Evolutionary conservation across 345 rosid species (phyloP), one percentile per base, ranked within the genome.

Genomic region (Citrus inodora): DNA sequence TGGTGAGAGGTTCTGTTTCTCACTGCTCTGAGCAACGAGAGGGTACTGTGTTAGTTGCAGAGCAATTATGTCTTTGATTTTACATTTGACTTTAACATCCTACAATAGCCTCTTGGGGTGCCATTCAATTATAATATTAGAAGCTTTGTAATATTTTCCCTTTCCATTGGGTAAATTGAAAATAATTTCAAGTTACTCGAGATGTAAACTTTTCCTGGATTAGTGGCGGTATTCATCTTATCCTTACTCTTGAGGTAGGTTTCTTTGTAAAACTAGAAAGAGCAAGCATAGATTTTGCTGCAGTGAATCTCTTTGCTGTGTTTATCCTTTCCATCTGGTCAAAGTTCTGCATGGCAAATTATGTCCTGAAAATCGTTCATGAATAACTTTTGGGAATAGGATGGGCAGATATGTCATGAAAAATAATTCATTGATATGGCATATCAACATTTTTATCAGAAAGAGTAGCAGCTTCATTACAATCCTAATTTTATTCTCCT

Each of bases 241-340:
- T 60, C 55, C 16, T 62, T 40, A 0, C 2, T 63, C 10, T 32
- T 19, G 32, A n/a, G 17, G 19, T 9, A 53, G 35, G 11, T 4
- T 73, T 59, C 8, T 73, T 28, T 10, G 69, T 21, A 74, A 74
- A 32, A 19, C 13, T 61, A 53, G 69, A 74, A 62, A 74, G 58
- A 46, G 42, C 21, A 7, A 17, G 38, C 46, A 30, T n/a, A 9
- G 30, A 40, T 3, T 42, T 7, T 42, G 40, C 27, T 25, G 60
- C 33, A 19, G 46, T 21, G 28, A 42, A 42, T 74, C 58, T 61
- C 17, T 6, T 40, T 62, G 63, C 33, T 51, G 51, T 21, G 25
- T 32, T 35, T 66, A 8, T 61, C 53, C 25, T 76, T 53, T 53
- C n/a, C 9, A 51, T 51, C 67, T 21, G 10, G 71, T 19, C 61